Conservation (phyloP, 495 filamentous ascomycete species). For the Elaphomyces granulatus region DNA sequence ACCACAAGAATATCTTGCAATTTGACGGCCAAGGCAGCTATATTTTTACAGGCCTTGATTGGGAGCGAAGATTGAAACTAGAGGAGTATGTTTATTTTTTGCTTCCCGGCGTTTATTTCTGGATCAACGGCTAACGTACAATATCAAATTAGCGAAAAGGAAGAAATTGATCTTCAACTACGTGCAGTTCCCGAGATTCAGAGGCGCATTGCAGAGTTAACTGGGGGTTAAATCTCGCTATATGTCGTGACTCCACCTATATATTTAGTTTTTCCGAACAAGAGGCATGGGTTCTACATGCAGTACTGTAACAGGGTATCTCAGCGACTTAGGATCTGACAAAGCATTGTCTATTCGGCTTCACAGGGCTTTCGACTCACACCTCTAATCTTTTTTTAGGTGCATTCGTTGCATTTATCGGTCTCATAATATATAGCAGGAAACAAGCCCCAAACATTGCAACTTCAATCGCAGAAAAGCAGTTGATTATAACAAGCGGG, state of each 20-base stretch:
- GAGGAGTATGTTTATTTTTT: constrained; percentile 53
- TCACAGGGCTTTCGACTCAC: too few relatives aligned
- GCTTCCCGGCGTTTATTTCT: constrained; percentile 1
- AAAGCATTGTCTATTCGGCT: too few relatives aligned
- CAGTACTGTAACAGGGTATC: too few relatives aligned
- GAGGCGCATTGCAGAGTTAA: constrained; percentile 66
- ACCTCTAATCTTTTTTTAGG: too few relatives aligned
- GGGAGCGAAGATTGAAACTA: constrained; percentile 65
- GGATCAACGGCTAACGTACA: constrained; percentile 4
- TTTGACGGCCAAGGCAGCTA: constrained; percentile 91
- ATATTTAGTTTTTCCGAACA: too few relatives aligned
- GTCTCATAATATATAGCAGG: too few relatives aligned
- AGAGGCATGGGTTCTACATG: too few relatives aligned
- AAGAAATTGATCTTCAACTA: constrained; percentile 77
- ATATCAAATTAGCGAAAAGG: constrained; percentile 52
- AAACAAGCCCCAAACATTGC: too few relatives aligned
- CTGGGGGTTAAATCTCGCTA: constrained; percentile 3
- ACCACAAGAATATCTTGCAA: constrained; percentile 83
- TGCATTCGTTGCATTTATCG: too few relatives aligned
- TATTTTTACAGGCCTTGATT: constrained; percentile 82
- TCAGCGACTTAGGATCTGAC: too few relatives aligned
- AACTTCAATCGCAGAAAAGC: too few relatives aligned
- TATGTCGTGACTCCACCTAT: not conserved
- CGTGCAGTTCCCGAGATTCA: constrained; percentile 77
- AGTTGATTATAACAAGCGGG: too few relatives aligned